A percentile compares a stretch with the other conserved stretches of the same genome.
These are phyloP conservation scores for Knoxdaviesia proteae DNA, from an alignment of 2,329 filamentous ascomycete species.

Conservation along the genomic window DNA sequence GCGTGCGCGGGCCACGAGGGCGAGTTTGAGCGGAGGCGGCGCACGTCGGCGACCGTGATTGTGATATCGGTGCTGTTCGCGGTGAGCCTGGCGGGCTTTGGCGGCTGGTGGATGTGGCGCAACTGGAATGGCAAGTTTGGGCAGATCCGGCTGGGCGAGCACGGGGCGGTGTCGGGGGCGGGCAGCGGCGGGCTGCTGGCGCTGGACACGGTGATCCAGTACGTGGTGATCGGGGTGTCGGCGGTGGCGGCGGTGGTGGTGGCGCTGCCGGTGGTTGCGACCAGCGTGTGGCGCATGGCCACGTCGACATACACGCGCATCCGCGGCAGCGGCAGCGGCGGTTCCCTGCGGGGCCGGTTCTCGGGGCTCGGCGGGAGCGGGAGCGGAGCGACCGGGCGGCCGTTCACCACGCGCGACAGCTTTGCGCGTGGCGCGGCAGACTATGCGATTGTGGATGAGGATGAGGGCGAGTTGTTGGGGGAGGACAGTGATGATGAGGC, in stretches of 20 bases:
- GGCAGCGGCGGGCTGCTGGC: conserved; percentile 53
- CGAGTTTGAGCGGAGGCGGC: conserved; percentile 53
- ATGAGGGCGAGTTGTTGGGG: conserved; percentile 83
- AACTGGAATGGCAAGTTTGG: conserved; percentile 85
- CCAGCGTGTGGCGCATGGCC: conserved; percentile 49
- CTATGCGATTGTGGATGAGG: conserved; percentile 73
- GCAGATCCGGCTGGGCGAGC: conserved; percentile 72
- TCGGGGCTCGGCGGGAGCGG: conserved; percentile 13
- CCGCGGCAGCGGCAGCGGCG: conserved; percentile 22
- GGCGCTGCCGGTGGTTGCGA: conserved; percentile 48
- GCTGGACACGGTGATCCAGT: conserved; percentile 53
- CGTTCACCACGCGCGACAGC: conserved; percentile 73
- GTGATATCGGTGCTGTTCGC: conserved; percentile 75
- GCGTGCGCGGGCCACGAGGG: conserved; percentile 64
- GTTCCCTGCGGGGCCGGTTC: no score
- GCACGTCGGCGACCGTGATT: conserved; percentile 49
- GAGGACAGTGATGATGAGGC: conserved; percentile 79
- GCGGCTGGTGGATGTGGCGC: conserved; percentile 69
- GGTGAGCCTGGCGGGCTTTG: conserved; percentile 44
- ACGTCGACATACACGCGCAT: conserved; percentile 29
- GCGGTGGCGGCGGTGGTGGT: conserved; percentile 38
- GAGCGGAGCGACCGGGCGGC: conserved; percentile 34
- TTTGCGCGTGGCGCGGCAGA: conserved; percentile 77
- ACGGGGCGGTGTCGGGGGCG: conserved; percentile 18
- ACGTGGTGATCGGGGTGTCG: conserved; percentile 56